Evolutionary conservation across 2,329 filamentous ascomycete genomes (phyloP), one percentile per base, ranked within the genome.

Genomic region (Chalaropsis ovoidea): DNA sequence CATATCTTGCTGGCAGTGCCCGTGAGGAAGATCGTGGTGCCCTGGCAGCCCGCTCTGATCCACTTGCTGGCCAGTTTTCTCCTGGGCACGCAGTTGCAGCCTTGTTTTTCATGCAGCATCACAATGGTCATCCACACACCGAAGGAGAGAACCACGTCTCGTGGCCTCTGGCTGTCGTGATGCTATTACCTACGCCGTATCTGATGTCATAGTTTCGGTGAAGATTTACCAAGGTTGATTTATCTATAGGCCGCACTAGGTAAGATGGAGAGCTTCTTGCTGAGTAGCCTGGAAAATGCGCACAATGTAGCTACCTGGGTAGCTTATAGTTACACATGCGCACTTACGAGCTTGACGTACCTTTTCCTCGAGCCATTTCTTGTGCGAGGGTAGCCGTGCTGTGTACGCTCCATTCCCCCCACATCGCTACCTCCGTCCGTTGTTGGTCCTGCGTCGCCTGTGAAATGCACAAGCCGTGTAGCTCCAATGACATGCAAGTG

Each of bases 161-260:
- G 31, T 31, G 31, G 3, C 31, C 31, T 31, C 31, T 31, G 31
- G 31, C 31, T 31, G 31, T 31, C 31, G 31, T 31, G 3, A 6
- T 24, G 10, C 19, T 22, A 1, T 49, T 10, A 19, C 10, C 10
- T n/a, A 11, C 19, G 19, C 11, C 3, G 7, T 19, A 49, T 24
- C 47, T 49, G 19, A 49, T 49, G 47, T 24, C 47, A 49, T 49
- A 49, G 47, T 49, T 49, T 49, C 47, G 47, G 47, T 49, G 47
- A 49, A 22, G 2, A 8, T 11, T 49, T 4, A n/a, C 11, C n/a
- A 49, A 22, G n/a, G 47, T 11, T 31, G 31, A 31, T 11, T 7
- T 7, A 13, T 49, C 17, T 49, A 49, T 24, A 49, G 47, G 22
- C 47, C 47, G 22, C 47, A 49, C 22, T 10, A 49, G 3, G n/a